Base-by-base conservation (phyloP, 148 eudicot genomes). In the Rhododendron simsii region DNA sequence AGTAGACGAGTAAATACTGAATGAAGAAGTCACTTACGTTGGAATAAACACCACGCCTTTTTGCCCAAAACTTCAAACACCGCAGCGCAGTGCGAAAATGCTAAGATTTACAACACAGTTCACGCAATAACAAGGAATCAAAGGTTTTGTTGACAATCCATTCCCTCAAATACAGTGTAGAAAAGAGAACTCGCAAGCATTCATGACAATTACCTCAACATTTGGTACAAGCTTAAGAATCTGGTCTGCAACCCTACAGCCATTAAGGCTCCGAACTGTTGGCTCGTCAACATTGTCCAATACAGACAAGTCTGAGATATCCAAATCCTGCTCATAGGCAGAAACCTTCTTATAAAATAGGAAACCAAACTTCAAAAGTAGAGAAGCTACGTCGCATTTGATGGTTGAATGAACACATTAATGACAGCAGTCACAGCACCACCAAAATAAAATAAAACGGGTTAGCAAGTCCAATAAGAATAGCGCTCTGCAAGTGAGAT, bases 191-290 rank as follows among this genome's bases (percentile, higher is more conserved):
- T n/a, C 30, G n/a, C 48, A 37, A n/a, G 45, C 76, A 80, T 21
- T 51, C 67, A 35, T 37, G 10, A 37, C 33, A 76, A 44, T 80
- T 81, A 93, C 98, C 98, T 95, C 91, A 83, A 88, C 91, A 90
- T 96, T 92, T 79, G 99, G 99, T 6, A 96, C 98, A 77, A 94
- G 94, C 91, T 92, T 95, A 63, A 96, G 96, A 91, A 96, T 95
- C 85, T 91, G 97, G 90, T 96, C 98, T 7, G 98, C 98, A 53
- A 96, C 99, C 89, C 98, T 91, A 83, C 97, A 94, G 20, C 98
- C 99, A 91, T 96, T 96, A n/a, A 96, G 92, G 84, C 98, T 95
- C 39, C 97, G 91, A 74, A 91, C 99, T 63, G 99, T 95, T 74
- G 98, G 94, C 90, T 95, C 99, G 61, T 96, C 99, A 73, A 93